These are phyloP conservation scores for Phlebiopsis flavidoalba DNA, from an alignment of 768 basidiomycete species.

Conservation along the genomic window DNA sequence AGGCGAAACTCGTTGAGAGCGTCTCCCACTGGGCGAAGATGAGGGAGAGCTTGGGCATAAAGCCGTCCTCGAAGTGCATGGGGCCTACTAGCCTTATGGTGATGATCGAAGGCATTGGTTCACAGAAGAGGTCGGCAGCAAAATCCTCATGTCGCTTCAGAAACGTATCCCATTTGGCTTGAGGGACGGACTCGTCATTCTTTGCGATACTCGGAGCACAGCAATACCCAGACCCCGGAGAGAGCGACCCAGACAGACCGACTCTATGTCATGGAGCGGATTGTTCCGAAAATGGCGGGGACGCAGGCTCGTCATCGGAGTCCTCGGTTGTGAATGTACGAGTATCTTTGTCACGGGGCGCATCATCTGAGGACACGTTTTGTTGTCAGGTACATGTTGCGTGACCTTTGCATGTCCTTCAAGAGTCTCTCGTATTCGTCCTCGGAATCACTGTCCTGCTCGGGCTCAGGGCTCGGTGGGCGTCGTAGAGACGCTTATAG, in stretches of 20 bases:
- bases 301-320: too few species aligned
- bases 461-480: not conserved
- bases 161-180: not conserved
- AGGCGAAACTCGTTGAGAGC: too few species aligned
- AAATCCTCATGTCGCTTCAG: not conserved
- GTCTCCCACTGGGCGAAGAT: too few species aligned
- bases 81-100: too few species aligned
- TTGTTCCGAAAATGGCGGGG: not conserved
- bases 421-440: too few species aligned
- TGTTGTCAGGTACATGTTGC: too few species aligned
- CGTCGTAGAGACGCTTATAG: not conserved
- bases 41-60: too few species aligned
- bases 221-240: not conserved
- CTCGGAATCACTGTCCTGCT: not conserved
- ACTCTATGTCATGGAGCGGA: not conserved
- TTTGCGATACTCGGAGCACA: not conserved
- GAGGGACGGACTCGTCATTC: not conserved
- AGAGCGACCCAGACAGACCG: not conserved
- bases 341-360: not conserved
- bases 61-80: too few species aligned
- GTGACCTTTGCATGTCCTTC: too few species aligned
- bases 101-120: too few species aligned
- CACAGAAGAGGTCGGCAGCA: not conserved
- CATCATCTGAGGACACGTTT: too few species aligned
- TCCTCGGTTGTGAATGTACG: too few species aligned